These are phyloP conservation scores for Vitellaria paradoxa DNA, from an alignment of 179 eudicot species.

Conservation along the genomic window DNA sequence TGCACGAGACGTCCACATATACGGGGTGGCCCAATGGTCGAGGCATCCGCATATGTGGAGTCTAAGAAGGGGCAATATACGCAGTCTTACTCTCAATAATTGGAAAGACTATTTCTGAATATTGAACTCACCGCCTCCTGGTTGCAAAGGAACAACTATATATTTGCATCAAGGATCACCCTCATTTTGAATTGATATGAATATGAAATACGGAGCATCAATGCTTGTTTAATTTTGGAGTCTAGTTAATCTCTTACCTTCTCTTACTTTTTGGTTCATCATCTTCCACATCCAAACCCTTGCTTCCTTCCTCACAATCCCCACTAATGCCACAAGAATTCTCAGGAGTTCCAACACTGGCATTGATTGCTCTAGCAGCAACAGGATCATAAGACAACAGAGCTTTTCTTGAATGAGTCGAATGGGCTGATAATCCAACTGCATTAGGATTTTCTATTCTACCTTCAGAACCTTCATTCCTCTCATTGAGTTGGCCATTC, in stretches of 20 bases:
- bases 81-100: no score
- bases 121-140: no score
- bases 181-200: not conserved
- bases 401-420: constrained; percentile 22
- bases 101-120: no score
- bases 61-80: no score
- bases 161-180: no score
- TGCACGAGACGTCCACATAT: no score
- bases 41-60: no score
- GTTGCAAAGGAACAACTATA: no score
- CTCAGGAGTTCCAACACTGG: constrained; percentile 21
- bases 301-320: constrained; percentile 38
- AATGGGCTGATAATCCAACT: constrained; percentile 23
- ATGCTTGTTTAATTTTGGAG: not conserved
- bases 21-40: no score
- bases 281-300: constrained; percentile 36
- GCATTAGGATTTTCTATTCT: constrained; percentile 27
- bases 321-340: constrained; percentile 39
- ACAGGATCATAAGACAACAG: constrained; percentile 27
- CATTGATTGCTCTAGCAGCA: constrained; percentile 18
- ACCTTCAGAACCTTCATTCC: constrained; percentile 27
- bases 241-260: constrained; percentile 40
- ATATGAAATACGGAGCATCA: not conserved
- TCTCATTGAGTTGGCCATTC: constrained; percentile 22
- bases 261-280: constrained; percentile 56